Conservation (phyloP, 2,329 filamentous ascomycete species). For the Beauveria australis region DNA sequence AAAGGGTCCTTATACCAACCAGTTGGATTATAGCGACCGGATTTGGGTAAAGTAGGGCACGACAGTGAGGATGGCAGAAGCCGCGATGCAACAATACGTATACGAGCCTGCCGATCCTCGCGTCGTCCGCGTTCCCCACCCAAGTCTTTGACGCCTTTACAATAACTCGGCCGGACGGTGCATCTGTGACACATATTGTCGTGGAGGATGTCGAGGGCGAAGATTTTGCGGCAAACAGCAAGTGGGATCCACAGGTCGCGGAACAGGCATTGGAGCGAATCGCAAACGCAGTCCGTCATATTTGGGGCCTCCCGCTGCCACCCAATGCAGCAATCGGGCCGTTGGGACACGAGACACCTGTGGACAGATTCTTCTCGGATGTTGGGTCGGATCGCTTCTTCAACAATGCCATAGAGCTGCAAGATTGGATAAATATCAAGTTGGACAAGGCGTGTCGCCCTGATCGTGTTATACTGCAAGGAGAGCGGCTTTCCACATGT, state of each 20-base stretch:
- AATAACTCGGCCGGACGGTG: background rate
- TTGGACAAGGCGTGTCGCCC: background rate
- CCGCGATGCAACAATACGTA: slow-evolving; percentile 7
- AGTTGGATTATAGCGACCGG: background rate
- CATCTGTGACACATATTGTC: slow-evolving; percentile 1
- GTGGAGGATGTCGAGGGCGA: slow-evolving; percentile 9
- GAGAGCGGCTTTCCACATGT: slow-evolving; percentile 6
- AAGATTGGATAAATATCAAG: background rate
- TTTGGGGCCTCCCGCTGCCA: slow-evolving; percentile 7
- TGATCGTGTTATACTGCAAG: slow-evolving; percentile 5
- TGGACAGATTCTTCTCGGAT: slow-evolving; percentile 9
- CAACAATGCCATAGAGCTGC: background rate
- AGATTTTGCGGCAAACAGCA: background rate
- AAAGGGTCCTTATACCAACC: too few species aligned
- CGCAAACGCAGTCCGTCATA: background rate
- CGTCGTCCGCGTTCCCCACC: slow-evolving; percentile 7
- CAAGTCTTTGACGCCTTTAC: slow-evolving; percentile 3
- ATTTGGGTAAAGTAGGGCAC: slow-evolving; percentile 8
- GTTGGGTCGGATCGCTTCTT: slow-evolving; percentile 1
- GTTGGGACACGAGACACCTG: slow-evolving; percentile 1
- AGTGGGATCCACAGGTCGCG: background rate
- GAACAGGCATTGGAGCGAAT: background rate
- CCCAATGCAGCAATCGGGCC: background rate
- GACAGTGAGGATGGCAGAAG: slow-evolving; percentile 4
- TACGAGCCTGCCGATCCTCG: slow-evolving; percentile 3